Conservation (phyloP, 805 yeast species). For the Starmerella gropengiesseri region DNA sequence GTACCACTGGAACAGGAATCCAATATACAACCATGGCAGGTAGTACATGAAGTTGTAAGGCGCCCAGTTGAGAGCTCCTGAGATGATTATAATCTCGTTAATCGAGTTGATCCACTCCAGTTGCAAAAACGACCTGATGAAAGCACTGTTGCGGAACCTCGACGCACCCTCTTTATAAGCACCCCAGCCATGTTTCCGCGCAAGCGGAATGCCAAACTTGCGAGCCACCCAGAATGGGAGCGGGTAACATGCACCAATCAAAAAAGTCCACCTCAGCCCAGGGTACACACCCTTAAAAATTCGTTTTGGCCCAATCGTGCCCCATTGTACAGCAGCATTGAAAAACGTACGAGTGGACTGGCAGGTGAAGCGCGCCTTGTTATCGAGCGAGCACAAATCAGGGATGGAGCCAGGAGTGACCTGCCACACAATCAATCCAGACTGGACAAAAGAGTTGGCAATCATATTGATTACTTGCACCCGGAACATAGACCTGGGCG, state of each 20-base stretch:
- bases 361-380: slow-evolving; percentile 30
- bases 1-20: slow-evolving; percentile 36
- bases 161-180: slow-evolving; percentile 1
- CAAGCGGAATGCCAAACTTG: slow-evolving; percentile 19
- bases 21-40: slow-evolving; percentile 33
- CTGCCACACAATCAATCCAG: slow-evolving; percentile 30
- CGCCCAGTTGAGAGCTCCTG: slow-evolving; percentile 28
- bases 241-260: slow-evolving; percentile 38
- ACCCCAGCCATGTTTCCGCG: slow-evolving; percentile 16
- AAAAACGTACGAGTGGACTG: slow-evolving; percentile 36
- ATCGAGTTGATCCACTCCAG: slow-evolving; percentile 8
- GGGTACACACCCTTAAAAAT: slow-evolving; percentile 45
- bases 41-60: slow-evolving; percentile 39
- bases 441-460: slow-evolving; percentile 24
- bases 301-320: slow-evolving; percentile 38
- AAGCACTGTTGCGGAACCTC: slow-evolving; percentile 4
- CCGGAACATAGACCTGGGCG: slow-evolving; percentile 49
- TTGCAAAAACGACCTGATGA: slow-evolving; percentile 29
- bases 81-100: slow-evolving; percentile 17
- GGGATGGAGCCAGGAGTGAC: slow-evolving; percentile 27
- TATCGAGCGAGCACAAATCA: slow-evolving; percentile 26
- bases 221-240: slow-evolving; percentile 19
- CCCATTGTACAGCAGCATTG: slow-evolving; percentile 37
- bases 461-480: slow-evolving; percentile 32
- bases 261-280: slow-evolving; percentile 49